These are phyloP conservation scores for Vickermania ingenoplastis DNA, from an alignment of 208 protist genomes.

Conservation along the genomic window DNA sequence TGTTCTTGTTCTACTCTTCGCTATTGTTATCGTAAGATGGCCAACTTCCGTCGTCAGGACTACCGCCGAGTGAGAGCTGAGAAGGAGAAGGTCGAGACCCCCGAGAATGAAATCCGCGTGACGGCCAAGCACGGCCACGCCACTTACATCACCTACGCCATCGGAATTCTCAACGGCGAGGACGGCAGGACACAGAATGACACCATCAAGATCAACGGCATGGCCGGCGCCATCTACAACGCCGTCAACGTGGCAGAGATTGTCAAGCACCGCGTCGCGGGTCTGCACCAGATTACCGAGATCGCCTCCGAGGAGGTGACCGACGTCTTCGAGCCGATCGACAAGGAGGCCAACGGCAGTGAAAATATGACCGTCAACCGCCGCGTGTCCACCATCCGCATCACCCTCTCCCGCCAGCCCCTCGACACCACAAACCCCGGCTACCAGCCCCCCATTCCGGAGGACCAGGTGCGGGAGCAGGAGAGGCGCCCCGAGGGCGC, in stretches of 20 bases:
- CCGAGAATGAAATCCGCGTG: constrained; percentile 86
- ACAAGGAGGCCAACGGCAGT: constrained; percentile 39
- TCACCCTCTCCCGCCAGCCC: constrained; percentile 81
- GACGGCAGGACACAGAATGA: constrained; percentile 73
- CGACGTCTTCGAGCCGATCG: constrained; percentile 86
- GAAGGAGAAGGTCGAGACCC: constrained; percentile 35
- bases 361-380: constrained; percentile 70
- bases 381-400: constrained; percentile 83
- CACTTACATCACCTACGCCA: constrained; percentile 87
- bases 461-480: constrained; percentile 80
- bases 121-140: constrained; percentile 64
- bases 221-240: constrained; percentile 86
- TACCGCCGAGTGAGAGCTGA: constrained; percentile 2
- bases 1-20: too few species aligned
- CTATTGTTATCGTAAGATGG: not conserved
- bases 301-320: constrained; percentile 70
- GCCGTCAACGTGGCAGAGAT: constrained; percentile 90
- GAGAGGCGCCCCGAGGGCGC: constrained; percentile 16
- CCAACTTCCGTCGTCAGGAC: not conserved
- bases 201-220: constrained; percentile 84
- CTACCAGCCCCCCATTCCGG: constrained; percentile 87
- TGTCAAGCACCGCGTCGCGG: constrained; percentile 83
- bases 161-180: constrained; percentile 77
- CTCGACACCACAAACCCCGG: constrained; percentile 78
- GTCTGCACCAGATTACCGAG: constrained; percentile 88